These are phyloP conservation scores for Noccaea caerulescens DNA, from an alignment of 345 rosid genomes.

Conservation along the genomic window DNA sequence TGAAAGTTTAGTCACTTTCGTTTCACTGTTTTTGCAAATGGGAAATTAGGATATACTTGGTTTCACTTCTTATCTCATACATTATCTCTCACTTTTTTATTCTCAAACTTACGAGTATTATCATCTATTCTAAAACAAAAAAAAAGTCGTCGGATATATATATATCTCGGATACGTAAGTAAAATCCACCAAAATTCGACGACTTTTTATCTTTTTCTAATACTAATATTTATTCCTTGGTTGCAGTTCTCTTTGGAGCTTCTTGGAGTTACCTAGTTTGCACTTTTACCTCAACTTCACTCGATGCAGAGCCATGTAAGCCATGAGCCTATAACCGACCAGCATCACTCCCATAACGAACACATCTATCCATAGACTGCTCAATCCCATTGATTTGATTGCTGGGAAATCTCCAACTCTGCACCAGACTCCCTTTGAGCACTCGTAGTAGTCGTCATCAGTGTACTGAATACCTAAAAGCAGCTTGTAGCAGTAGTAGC, in stretches of 20 bases:
- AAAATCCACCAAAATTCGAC: slow-evolving; percentile 48
- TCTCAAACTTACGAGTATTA: slow-evolving; percentile 40
- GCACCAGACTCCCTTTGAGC: slow-evolving; percentile 74
- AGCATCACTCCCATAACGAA: slow-evolving; percentile 85
- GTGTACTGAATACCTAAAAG: slow-evolving; percentile 93
- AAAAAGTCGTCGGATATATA: slow-evolving; percentile 44
- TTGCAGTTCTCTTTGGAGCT: slow-evolving; percentile 42
- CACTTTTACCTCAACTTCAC: slow-evolving; percentile 59
- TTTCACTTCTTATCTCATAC: slow-evolving; percentile 31
- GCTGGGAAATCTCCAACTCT: slow-evolving; percentile 86
- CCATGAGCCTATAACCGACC: slow-evolving; percentile 86
- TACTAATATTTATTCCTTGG: slow-evolving; percentile 55
- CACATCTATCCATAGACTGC: slow-evolving; percentile 84
- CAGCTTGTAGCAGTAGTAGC: slow-evolving; percentile 96
- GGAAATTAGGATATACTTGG: slow-evolving; percentile 42
- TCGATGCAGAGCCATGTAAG: slow-evolving; percentile 80
- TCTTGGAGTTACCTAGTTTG: slow-evolving; percentile 30
- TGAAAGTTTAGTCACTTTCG: slow-evolving; percentile 38
- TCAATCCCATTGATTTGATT: slow-evolving; percentile 80
- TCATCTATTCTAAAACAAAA: slow-evolving; percentile 37
- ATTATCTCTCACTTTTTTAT: slow-evolving; percentile 40
- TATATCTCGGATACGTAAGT: slow-evolving; percentile 41
- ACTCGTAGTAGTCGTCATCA: slow-evolving; percentile 73
- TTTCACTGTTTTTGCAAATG: slow-evolving; percentile 37
- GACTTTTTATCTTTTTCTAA: slow-evolving; percentile 43